Percentiles rank a stretch among this genome's conserved stretches.
Conservation (phyloP, 176 grass and related monocot genomes). For the Typha latifolia region DNA sequence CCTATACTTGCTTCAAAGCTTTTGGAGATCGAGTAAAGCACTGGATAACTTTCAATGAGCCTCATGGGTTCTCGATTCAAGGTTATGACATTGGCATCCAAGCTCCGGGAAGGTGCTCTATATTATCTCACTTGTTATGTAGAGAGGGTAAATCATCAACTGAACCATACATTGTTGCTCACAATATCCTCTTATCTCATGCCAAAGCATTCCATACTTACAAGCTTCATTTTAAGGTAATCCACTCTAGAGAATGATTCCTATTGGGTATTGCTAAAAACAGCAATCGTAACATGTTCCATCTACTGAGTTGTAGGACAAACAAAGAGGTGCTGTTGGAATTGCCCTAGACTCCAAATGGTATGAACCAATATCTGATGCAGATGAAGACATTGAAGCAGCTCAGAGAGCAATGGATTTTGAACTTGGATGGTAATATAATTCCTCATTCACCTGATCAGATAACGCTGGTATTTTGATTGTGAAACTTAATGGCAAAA, state of each 20-base stretch:
- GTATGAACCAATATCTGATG: conserved; percentile 73
- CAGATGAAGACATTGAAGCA: conserved; percentile 56
- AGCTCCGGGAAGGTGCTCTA: conserved; percentile 80
- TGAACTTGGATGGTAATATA: conserved; percentile 82
- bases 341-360: conserved; percentile 80
- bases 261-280: background rate
- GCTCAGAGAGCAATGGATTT: conserved; percentile 80
- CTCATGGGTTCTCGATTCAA: conserved; percentile 58
- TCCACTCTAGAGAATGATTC: background rate
- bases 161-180: conserved; percentile 80
- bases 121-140: conserved; percentile 72
- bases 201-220: conserved; percentile 63
- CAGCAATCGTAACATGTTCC: background rate
- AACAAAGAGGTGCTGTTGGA: conserved; percentile 51
- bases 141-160: conserved; percentile 67
- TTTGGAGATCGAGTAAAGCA: conserved; percentile 95
- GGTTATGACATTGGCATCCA: conserved; percentile 83
- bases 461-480: conserved; percentile 1
- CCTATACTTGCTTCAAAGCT: conserved; percentile 71
- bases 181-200: conserved; percentile 77
- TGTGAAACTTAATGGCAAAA: conserved; percentile 10
- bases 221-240: conserved; percentile 67
- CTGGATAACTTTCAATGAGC: conserved; percentile 92
- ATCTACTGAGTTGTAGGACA: conserved; percentile 33
- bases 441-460: background rate